A percentile compares a stretch with the other conserved stretches of the same genome.
Evolutionary conservation across 345 rosid species (phyloP).

Genomic region (Brassica napus): Da-Ae NC_063439.1:18890501-18891000

Average conservation of each 20-base stretch:
- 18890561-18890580: neutral
- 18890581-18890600: neutral
- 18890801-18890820: conserved; percentile 11
- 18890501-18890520: conserved; percentile 32
- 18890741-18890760: neutral
- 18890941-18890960: neutral
- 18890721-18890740: conserved; percentile 36
- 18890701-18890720: conserved; percentile 81
- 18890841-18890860: conserved; percentile 71
- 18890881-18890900: conserved; percentile 74
- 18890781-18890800: neutral
- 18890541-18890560: neutral
- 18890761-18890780: neutral
- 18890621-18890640: conserved; percentile 93
- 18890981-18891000: neutral
- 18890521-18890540: conserved; percentile 11
- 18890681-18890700: conserved; percentile 93
- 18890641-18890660: conserved; percentile 83
- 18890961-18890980: neutral
- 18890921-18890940: conserved; percentile 93
- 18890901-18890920: conserved; percentile 84
- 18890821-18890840: conserved; percentile 90
- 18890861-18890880: conserved; percentile 73
- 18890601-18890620: neutral
- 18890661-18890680: conserved; percentile 89